Conservation (phyloP, 1,284 basidiomycete genomes). For the Psilocybe mexicana region DNA sequence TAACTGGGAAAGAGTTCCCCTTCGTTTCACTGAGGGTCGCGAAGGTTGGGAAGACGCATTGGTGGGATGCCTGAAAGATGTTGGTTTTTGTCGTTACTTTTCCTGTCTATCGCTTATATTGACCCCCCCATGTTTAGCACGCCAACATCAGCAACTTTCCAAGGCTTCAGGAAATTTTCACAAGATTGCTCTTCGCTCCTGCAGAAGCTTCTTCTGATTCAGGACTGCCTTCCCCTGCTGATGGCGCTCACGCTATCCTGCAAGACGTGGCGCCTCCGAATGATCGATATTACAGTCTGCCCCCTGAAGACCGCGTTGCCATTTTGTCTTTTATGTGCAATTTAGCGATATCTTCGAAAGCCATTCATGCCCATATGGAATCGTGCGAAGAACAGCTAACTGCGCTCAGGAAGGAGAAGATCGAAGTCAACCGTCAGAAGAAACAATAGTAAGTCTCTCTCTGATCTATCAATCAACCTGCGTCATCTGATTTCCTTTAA, state of each 20-base stretch:
- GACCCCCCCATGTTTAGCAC: slow-evolving; percentile 50
- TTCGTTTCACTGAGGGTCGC: slow-evolving; percentile 64
- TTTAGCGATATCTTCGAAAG: slow-evolving; percentile 86
- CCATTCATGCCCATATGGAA: slow-evolving; percentile 88
- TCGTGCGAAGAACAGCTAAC: slow-evolving; percentile 88
- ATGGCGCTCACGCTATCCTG: slow-evolving; percentile 29
- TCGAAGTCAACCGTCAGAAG: slow-evolving; percentile 88
- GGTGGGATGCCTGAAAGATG: slow-evolving; percentile 87
- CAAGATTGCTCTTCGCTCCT: slow-evolving; percentile 72
- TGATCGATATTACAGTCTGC: slow-evolving; percentile 74
- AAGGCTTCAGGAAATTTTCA: slow-evolving; percentile 71
- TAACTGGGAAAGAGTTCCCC: slow-evolving; percentile 78
- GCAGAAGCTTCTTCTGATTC: slow-evolving; percentile 44
- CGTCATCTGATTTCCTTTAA: slow-evolving; percentile 14
- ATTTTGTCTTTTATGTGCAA: slow-evolving; percentile 90
- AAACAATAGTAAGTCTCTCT: slow-evolving; percentile 74
- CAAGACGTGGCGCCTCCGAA: slow-evolving; percentile 52
- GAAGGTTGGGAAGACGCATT: slow-evolving; percentile 86
- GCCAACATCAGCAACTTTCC: slow-evolving; percentile 78
- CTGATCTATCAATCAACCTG: not conserved
- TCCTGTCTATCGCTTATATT: slow-evolving; percentile 12
- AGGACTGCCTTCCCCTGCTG: slow-evolving; percentile 41
- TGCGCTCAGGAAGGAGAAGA: slow-evolving; percentile 91
- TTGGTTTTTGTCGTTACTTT: slow-evolving; percentile 40
- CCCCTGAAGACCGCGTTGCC: slow-evolving; percentile 78